Evolutionary conservation across 148 eudicot genomes (phyloP), one percentile per base, ranked within the genome.

Genomic region (Limonium bicolor): DNA sequence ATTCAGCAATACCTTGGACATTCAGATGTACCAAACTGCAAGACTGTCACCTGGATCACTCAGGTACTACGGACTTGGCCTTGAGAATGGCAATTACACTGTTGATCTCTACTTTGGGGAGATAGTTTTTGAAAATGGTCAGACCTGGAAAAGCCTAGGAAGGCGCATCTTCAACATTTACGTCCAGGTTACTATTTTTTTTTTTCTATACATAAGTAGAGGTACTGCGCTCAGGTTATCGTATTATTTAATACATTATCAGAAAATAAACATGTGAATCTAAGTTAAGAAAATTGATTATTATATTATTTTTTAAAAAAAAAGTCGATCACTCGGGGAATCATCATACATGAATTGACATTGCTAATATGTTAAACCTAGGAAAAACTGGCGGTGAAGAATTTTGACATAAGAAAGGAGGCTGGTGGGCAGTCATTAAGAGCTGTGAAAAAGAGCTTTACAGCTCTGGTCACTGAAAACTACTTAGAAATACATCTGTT

Each of bases 401-500:
- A 83, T 71, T 88, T 88, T 54, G 78, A 88, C 63, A 70, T 88
- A 65, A 57, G 60, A 21, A 72, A 50, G 55, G 84, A 43, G 53
- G 79, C 96, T 27, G 72, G 66, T 5, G 82, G 76, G 1, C 36
- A 53, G 38, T 77, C 86, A 20, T 66, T 47, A 3, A 37, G 21
- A 45, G 70, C 79, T 51, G 73, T 83, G 39, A 36, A 27, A 39
- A 72, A 16, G 71, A 33, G 24, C n/a, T 80, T 59, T 39, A 69
- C 48, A 0, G 66, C 59, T 65, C 47, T 14, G 12, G 95, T 88
- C 43, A 65, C 73, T 0, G 67, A 67, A 39, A 88, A 80, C 62
- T 65, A 70, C 53, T 67, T 88, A 17, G 97, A 88, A 30, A 73
- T 88, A 32, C 97, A 88, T 75, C 59, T 88, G 17, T 80, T 88